Evolutionary conservation across 2,329 filamentous ascomycete genomes (phyloP).

Genomic region (Parastagonospora avenae): DNA sequence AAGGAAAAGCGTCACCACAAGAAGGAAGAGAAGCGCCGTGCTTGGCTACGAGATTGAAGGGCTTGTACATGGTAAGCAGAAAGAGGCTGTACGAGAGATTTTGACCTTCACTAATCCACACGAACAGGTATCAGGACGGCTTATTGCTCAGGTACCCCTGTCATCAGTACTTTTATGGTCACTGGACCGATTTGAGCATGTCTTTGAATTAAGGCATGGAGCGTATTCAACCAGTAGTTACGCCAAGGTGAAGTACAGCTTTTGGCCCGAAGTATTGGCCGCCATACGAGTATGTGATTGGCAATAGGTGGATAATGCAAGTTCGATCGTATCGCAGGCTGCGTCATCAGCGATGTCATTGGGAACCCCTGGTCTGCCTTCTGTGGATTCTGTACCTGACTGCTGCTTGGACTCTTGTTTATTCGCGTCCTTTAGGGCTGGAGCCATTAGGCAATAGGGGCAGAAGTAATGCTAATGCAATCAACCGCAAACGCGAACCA

Average conservation of each 20-base stretch:
- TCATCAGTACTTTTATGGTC: conserved; percentile 1
- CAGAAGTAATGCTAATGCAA: conserved; percentile 9
- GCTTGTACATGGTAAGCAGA: conserved; percentile 35
- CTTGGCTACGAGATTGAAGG: conserved; percentile 82
- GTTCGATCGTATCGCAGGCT: not conserved
- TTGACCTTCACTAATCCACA: conserved; percentile 37
- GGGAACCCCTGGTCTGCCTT: not conserved
- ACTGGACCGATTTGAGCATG: no score
- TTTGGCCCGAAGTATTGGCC: no score
- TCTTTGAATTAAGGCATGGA: no score
- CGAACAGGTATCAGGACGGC: not conserved
- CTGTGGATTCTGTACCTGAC: no score
- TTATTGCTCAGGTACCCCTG: not conserved
- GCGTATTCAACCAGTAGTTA: no score
- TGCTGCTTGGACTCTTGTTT: no score
- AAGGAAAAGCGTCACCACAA: conserved; percentile 86
- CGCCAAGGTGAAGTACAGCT: no score
- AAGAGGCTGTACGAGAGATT: conserved; percentile 19
- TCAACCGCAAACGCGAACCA: not conserved
- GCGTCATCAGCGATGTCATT: conserved; percentile 2
- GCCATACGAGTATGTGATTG: no score
- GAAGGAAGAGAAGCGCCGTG: conserved; percentile 93
- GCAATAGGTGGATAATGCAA: not conserved
- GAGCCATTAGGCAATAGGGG: conserved; percentile 4
- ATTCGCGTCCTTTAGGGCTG: not conserved